Percentiles rank a stretch among this genome's conserved stretches.
These are phyloP conservation scores for Leucocoprinus sp. DNA, from an alignment of 768 basidiomycete genomes.

Conservation along the genomic window DNA sequence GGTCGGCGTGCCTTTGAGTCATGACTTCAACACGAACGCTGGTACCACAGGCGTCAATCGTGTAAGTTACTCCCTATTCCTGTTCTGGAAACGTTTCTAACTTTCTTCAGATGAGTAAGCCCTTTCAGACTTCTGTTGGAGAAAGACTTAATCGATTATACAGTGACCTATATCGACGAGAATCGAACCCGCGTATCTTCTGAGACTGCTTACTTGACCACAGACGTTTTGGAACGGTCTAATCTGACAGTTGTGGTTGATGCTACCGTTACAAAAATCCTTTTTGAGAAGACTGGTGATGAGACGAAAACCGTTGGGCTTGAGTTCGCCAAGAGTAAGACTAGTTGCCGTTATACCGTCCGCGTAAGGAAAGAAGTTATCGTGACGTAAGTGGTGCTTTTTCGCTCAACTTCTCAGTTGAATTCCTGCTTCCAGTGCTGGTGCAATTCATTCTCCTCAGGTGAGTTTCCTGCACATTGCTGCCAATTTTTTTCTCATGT, in stretches of 20 bases:
- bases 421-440: constrained; percentile 31
- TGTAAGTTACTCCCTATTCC: constrained; percentile 25
- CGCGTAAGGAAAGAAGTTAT: constrained; percentile 46
- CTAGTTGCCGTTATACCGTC: constrained; percentile 29
- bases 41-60: constrained; percentile 51
- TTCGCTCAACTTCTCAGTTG: not conserved
- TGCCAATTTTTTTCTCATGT: not conserved
- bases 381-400: constrained; percentile 34
- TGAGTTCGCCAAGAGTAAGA: constrained; percentile 36
- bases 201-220: constrained; percentile 57
- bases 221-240: constrained; percentile 45
- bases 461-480: constrained; percentile 16
- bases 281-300: constrained; percentile 30
- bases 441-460: constrained; percentile 52
- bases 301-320: constrained; percentile 44
- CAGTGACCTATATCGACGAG: constrained; percentile 60
- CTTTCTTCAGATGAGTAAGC: constrained; percentile 23
- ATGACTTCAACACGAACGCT: constrained; percentile 47
- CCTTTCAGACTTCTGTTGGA: not conserved
- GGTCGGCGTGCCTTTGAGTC: constrained; percentile 40
- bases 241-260: constrained; percentile 52
- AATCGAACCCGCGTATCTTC: constrained; percentile 44
- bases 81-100: not conserved
- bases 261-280: constrained; percentile 44
- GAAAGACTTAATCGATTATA: not conserved